A percentile compares a stretch with the other conserved stretches of the same genome.
Conservation (phyloP, 129 eudicot species). For the Helianthus tuberosus region DNA sequence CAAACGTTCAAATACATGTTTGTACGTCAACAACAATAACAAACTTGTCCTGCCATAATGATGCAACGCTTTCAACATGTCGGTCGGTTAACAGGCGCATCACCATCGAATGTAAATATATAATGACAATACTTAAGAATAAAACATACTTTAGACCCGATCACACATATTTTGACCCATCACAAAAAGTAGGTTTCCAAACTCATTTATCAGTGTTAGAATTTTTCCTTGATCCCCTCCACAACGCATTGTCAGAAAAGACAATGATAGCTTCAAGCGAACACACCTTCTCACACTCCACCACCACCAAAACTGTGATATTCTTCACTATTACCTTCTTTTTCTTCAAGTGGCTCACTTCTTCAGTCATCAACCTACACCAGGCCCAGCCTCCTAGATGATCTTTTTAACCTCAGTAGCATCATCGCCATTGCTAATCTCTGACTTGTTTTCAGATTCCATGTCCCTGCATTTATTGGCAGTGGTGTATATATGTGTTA, state of each 20-base stretch:
- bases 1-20: no score
- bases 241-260: neutral
- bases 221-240: neutral
- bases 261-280: neutral
- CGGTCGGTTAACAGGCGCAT: neutral
- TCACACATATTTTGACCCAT: slow-evolving; percentile 1
- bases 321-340: slow-evolving; percentile 15
- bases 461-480: slow-evolving; percentile 24
- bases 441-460: slow-evolving; percentile 15
- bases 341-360: slow-evolving; percentile 9
- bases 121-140: neutral
- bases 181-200: neutral
- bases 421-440: slow-evolving; percentile 18
- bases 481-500: neutral
- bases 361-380: neutral
- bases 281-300: slow-evolving; percentile 15
- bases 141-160: slow-evolving; percentile 4
- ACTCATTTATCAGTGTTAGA: neutral
- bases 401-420: slow-evolving; percentile 10
- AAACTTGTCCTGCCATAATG: no score
- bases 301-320: slow-evolving; percentile 13
- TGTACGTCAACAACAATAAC: no score
- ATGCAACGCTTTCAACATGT: neutral
- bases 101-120: no score
- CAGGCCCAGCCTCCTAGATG: slow-evolving; percentile 21